Evolutionary conservation across 176 grass and related monocot genomes (phyloP).

Genomic region (Avena eriantha): DNA sequence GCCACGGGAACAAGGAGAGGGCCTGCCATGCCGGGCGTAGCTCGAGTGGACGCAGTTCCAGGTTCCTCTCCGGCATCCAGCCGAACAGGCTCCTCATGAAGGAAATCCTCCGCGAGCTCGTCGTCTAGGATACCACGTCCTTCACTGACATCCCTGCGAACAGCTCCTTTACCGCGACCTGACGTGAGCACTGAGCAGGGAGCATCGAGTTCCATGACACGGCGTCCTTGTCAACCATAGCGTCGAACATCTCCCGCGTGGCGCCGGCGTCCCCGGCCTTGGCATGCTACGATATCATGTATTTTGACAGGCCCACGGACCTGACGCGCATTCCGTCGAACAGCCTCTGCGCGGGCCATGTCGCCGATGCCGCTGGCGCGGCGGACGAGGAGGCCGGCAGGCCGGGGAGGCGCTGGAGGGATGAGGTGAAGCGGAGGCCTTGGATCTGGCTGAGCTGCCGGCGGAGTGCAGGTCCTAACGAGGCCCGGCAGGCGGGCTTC

Average conservation of each 20-base stretch:
- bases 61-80: no score
- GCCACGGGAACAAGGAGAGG: conserved; percentile 36
- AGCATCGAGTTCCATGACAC: conserved; percentile 62
- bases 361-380: conserved; percentile 43
- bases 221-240: conserved; percentile 42
- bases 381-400: conserved; percentile 6
- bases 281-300: no score
- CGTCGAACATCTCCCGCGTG: conserved; percentile 49
- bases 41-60: conserved; percentile 53
- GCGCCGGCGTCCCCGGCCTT: neutral
- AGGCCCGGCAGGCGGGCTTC: neutral
- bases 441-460: conserved; percentile 36
- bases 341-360: conserved; percentile 56
- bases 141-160: conserved; percentile 23
- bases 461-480: conserved; percentile 21
- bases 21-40: conserved; percentile 50
- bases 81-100: no score
- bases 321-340: conserved; percentile 69
- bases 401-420: neutral
- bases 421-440: no score
- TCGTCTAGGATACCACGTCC: conserved; percentile 12
- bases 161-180: neutral
- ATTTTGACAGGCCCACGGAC: conserved; percentile 30
- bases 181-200: neutral
- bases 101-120: no score